Percentiles rank a stretch among this genome's conserved stretches.
Conservation (phyloP, 2,329 filamentous ascomycete genomes). For the Cercospora citrullina region DNA sequence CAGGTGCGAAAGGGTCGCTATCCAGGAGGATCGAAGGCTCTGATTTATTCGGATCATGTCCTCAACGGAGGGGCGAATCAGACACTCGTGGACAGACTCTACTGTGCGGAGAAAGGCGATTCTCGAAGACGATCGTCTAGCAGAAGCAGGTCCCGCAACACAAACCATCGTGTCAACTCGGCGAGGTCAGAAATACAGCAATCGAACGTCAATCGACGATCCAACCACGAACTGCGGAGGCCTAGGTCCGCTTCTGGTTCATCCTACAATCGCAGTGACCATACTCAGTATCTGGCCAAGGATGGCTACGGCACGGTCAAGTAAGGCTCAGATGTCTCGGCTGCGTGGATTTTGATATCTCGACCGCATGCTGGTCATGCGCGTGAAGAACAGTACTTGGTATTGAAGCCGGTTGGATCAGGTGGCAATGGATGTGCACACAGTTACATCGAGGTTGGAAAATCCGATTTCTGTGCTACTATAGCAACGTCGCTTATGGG, state of each 20-base stretch:
- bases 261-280: neutral
- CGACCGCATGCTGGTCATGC: neutral
- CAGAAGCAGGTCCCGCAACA: neutral
- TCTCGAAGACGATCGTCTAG: neutral
- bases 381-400: neutral
- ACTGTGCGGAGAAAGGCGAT: conserved; percentile 29
- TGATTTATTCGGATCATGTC: conserved; percentile 42
- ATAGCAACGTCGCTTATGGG: conserved; percentile 5
- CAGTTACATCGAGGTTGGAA: neutral
- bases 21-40: conserved; percentile 39
- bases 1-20: conserved; percentile 42
- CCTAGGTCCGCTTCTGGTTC: neutral
- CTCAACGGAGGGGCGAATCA: conserved; percentile 42
- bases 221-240: neutral
- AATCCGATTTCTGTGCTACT: neutral
- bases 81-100: conserved; percentile 36
- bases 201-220: neutral
- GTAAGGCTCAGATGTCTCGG: neutral
- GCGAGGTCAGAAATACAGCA: neutral
- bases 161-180: neutral
- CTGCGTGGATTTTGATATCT: neutral
- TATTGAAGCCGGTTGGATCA: neutral
- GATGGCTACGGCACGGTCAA: neutral
- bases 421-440: neutral
- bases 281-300: neutral